These are phyloP conservation scores for Exophiala phaeomuriformis DNA, from an alignment of 2,329 filamentous ascomycete genomes.

Conservation along the genomic window DNA sequence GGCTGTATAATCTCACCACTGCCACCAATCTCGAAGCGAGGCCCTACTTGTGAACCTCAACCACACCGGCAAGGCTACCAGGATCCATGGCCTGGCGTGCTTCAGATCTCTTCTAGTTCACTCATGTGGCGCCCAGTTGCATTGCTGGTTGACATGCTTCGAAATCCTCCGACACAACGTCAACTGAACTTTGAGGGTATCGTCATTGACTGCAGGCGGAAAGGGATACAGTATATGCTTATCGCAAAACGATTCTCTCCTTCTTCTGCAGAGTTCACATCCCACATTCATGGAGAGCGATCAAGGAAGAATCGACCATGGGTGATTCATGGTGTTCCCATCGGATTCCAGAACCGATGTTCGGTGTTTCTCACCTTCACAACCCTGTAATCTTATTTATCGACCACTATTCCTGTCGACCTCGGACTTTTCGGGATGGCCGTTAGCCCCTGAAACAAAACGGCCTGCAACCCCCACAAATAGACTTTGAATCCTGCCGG, in stretches of 20 bases:
- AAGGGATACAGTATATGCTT: no score
- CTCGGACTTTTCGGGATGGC: constrained; percentile 7
- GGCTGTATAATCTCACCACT: no score
- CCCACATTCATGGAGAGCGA: no score
- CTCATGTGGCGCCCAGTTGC: constrained; percentile 21
- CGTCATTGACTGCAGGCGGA: no score
- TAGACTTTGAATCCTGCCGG: background rate
- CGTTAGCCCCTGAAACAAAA: constrained; percentile 14
- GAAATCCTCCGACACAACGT: constrained; percentile 18
- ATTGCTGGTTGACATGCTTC: constrained; percentile 1
- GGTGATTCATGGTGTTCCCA: no score
- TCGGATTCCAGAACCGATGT: background rate
- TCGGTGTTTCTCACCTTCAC: background rate
- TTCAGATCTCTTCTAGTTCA: constrained; percentile 20
- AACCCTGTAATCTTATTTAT: constrained; percentile 16
- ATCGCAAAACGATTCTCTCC: no score
- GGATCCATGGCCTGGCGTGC: constrained; percentile 16
- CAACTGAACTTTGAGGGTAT: background rate
- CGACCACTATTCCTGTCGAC: constrained; percentile 5
- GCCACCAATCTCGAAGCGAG: no score
- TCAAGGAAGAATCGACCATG: no score
- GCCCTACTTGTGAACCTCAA: no score
- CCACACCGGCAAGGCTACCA: background rate
- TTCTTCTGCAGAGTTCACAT: no score
- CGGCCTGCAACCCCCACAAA: constrained; percentile 5